Evolutionary conservation across 192 early-diverging fungal genomes (phyloP).

Genomic region (Rhizoclosmatium sp.): DNA sequence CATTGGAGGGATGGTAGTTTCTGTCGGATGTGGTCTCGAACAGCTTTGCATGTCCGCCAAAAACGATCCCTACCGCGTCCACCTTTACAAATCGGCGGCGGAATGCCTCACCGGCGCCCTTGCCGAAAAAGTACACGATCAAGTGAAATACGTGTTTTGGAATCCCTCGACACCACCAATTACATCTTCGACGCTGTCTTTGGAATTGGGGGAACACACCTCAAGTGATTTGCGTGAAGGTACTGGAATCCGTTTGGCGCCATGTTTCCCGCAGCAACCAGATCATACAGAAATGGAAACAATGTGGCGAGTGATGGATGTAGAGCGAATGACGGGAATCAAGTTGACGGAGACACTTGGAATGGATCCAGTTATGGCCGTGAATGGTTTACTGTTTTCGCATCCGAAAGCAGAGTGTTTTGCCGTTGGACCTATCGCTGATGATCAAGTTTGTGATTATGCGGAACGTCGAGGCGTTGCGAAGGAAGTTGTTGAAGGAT

Average conservation of each 20-base stretch:
- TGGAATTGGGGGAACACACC: constrained; percentile 52
- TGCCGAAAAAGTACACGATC: constrained; percentile 87
- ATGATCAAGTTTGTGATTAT: constrained; percentile 82
- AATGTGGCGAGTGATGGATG: constrained; percentile 89
- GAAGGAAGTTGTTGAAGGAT: constrained; percentile 72
- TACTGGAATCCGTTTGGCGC: constrained; percentile 88
- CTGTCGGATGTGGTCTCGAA: constrained; percentile 87
- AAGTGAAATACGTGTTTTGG: constrained; percentile 85
- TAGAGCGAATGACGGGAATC: constrained; percentile 80
- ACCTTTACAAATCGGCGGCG: constrained; percentile 92
- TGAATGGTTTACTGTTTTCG: constrained; percentile 78
- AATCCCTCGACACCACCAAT: constrained; percentile 81
- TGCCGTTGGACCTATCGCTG: constrained; percentile 91
- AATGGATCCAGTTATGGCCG: constrained; percentile 91
- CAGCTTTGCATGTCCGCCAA: constrained; percentile 78
- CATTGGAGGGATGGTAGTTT: constrained; percentile 88
- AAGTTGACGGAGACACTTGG: constrained; percentile 88
- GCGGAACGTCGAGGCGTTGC: constrained; percentile 68
- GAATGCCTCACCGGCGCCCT: constrained; percentile 92
- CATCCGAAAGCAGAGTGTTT: constrained; percentile 84
- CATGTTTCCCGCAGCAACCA: constrained; percentile 93
- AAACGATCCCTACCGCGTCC: constrained; percentile 84
- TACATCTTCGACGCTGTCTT: constrained; percentile 83
- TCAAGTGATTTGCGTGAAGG: not conserved
- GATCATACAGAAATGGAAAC: constrained; percentile 92